A percentile compares a stretch with the other conserved stretches of the same genome.
phyloP scores from a whole-genome alignment of 192 early-diverging fungal species.

The Thamnidium elegans region DNA sequence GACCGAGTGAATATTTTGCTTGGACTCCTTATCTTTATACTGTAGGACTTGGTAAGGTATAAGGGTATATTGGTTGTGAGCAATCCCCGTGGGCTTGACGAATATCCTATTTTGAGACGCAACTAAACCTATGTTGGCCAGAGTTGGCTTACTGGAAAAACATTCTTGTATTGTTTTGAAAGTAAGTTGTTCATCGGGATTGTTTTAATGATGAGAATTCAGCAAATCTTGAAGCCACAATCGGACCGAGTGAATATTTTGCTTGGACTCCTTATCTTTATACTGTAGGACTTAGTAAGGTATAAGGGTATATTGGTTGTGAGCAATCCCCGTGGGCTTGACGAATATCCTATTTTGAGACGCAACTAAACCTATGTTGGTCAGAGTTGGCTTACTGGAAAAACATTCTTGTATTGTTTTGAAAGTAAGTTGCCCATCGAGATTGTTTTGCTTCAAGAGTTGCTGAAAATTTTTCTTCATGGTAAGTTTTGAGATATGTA shows the following conservation, averaged over 20 bases:
- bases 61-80: neutral
- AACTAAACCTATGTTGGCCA: neutral
- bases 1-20: neutral
- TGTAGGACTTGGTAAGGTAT: conserved; percentile 1
- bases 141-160: conserved; percentile 3
- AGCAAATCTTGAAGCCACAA: neutral
- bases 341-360: conserved; percentile 2
- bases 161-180: neutral
- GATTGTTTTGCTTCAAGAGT: neutral
- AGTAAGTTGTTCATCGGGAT: neutral
- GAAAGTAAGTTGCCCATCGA: neutral
- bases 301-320: conserved; percentile 1
- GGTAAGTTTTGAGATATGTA: neutral
- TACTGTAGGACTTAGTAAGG: conserved; percentile 5
- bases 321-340: neutral
- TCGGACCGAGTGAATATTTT: neutral
- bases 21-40: conserved; percentile 2
- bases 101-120: conserved; percentile 4
- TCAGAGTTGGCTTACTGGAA: neutral
- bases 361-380: neutral
- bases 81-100: neutral
- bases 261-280: conserved; percentile 1
- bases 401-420: conserved; percentile 1
- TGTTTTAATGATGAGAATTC: too few species aligned
- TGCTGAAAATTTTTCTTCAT: neutral